A percentile compares a stretch with the other conserved stretches of the same genome.
These are phyloP conservation scores for Penicillium sp. DNA, from an alignment of 2,329 filamentous ascomycete genomes.

Conservation along the genomic window DNA sequence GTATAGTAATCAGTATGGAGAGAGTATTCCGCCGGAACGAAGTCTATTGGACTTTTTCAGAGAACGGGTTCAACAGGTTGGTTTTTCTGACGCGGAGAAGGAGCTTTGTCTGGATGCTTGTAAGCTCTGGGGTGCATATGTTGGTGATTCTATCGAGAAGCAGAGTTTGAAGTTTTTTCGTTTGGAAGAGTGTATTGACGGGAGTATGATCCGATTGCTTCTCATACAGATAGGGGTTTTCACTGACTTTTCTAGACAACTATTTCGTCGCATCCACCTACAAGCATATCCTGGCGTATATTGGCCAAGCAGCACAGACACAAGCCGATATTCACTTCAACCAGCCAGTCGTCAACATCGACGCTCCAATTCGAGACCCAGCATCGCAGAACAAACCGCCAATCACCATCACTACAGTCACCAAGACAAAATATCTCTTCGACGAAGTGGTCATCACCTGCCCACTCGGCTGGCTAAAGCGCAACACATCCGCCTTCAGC, in stretches of 20 bases:
- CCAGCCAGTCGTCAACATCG: conserved; percentile 40
- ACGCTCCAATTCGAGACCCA: conserved; percentile 22
- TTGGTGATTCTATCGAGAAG: conserved; percentile 53
- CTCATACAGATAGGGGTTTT: neutral
- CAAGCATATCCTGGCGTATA: conserved; percentile 49
- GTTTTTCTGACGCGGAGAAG: conserved; percentile 40
- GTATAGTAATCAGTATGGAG: conserved; percentile 50
- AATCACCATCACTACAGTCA: conserved; percentile 42
- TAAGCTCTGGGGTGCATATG: conserved; percentile 59
- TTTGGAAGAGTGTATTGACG: conserved; percentile 61
- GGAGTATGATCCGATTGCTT: conserved; percentile 37
- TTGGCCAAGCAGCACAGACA: conserved; percentile 46
- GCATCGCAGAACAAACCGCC: conserved; percentile 22
- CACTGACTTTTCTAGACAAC: conserved; percentile 45
- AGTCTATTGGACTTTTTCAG: conserved; percentile 56
- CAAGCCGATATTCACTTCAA: conserved; percentile 47
- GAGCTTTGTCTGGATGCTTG: conserved; percentile 49
- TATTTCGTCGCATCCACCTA: conserved; percentile 59
- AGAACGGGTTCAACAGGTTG: conserved; percentile 43
- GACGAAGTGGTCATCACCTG: conserved; percentile 51
- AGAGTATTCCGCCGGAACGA: conserved; percentile 46
- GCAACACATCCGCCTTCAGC: conserved; percentile 42
- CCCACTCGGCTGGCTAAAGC: conserved; percentile 51
- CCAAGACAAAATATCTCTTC: conserved; percentile 37
- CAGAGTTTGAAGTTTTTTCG: conserved; percentile 61